These are phyloP conservation scores for Somion occarium DNA, from an alignment of 1,284 basidiomycete genomes.

Conservation along the genomic window DNA sequence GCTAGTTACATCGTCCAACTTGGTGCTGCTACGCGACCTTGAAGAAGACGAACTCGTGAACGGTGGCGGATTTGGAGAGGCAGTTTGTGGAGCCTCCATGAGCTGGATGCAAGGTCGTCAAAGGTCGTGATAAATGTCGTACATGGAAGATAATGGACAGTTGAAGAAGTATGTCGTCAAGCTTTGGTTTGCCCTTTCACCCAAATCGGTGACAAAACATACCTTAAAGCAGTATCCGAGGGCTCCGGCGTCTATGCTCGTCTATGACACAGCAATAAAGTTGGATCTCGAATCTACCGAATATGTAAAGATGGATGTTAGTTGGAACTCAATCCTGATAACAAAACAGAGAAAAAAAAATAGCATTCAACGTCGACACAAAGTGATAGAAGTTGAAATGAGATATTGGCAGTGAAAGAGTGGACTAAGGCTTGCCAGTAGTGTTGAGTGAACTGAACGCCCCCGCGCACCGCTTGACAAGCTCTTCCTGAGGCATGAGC, in stretches of 20 bases:
- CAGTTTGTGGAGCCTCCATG: slow-evolving; percentile 20
- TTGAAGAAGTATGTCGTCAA: not conserved
- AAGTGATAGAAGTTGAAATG: no score
- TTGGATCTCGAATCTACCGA: no score
- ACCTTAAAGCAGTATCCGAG: slow-evolving; percentile 11
- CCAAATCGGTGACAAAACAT: not conserved
- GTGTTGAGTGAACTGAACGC: no score
- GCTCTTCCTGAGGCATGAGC: no score
- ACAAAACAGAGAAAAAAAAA: no score
- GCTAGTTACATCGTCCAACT: slow-evolving; percentile 64
- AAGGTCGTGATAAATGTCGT: slow-evolving; percentile 7
- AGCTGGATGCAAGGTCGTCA: not conserved
- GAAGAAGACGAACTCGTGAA: slow-evolving; percentile 21
- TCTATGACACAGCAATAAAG: no score
- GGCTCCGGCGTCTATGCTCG: not conserved
- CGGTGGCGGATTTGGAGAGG: slow-evolving; percentile 10
- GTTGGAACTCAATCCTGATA: no score
- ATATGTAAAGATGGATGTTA: no score
- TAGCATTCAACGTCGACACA: no score
- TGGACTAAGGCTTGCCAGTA: no score
- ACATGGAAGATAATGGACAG: slow-evolving; percentile 5
- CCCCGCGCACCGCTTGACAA: no score
- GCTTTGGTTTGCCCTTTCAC: not conserved
- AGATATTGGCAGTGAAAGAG: no score
- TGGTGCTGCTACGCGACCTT: slow-evolving; percentile 59